Base-by-base conservation (phyloP, 495 filamentous ascomycete species). In the Rhizodiscina lignyota region DNA sequence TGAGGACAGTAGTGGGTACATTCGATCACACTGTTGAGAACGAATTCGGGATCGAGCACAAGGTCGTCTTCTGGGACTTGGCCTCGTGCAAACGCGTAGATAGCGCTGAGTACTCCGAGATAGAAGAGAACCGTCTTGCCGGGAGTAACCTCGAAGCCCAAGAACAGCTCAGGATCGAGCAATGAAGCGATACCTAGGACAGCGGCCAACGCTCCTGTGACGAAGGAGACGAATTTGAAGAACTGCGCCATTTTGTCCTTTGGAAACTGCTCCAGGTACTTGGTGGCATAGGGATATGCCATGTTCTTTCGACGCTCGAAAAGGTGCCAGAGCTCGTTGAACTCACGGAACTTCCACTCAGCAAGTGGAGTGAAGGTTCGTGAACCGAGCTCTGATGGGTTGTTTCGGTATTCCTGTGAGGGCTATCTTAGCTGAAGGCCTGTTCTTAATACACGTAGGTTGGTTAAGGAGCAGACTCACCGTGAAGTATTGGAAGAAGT, bases 291-390 rank as follows among this genome's bases (percentile, higher is more conserved):
- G 0, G 87, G 87, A 46, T 86, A 83, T 4, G 91, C 94, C 81
- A 94, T 89, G 45, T 93, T 83, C 36, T 80, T 65, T 10, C 89
- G 74, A 38, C 83, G 78, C 41, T 83, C 68, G 47, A 94, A 97
- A 1, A 96, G 61, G 59, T 96, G 89, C 43, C 74, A 76, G 1
- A 97, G 69, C 53, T 97, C 89, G 47, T 97, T 97, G 64, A 96
- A 96, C 53, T 96, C 87, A 33, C 89, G 79, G 40, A 96, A 94
- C 47, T 94, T 94, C 91, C 89, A 96, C 52, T 91, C 80, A 2
- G 91, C 89, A 32, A 94, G 68, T 1, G 85, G 82, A 2, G 86
- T 94, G 47, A 94, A 97, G 45, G 80, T 76, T 11, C 89, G 74
- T 17, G 82, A 77, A 12, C 79, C 78, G 22, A 84, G 68, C 33